Evolutionary conservation across 2,329 filamentous ascomycete genomes (phyloP).

Genomic region (Purpureocillium lavendulum): DNA sequence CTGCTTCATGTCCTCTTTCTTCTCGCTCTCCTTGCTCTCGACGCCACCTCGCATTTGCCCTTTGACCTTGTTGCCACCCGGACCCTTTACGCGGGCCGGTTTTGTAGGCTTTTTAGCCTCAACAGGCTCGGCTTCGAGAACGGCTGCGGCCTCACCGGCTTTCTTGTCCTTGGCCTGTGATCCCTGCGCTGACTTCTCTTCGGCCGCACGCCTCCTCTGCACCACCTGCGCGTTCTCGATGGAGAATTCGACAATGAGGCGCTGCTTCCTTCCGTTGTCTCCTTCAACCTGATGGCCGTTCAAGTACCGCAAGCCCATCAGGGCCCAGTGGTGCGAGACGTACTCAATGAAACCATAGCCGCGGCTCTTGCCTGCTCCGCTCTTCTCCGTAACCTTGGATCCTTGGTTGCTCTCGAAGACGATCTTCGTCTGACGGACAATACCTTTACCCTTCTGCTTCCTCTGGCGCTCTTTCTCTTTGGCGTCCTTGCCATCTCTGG

Average conservation of each 20-base stretch:
- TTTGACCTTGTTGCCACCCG: neutral
- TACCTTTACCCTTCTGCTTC: conserved; percentile 72
- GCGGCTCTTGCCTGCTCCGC: conserved; percentile 72
- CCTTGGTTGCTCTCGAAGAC: conserved; percentile 86
- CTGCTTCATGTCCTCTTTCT: conserved; percentile 42
- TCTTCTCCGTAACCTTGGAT: conserved; percentile 69
- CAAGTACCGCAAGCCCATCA: conserved; percentile 91
- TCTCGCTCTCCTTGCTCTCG: conserved; percentile 5
- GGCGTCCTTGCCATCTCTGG: conserved; percentile 72
- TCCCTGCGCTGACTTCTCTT: conserved; percentile 24
- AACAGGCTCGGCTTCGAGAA: conserved; percentile 7
- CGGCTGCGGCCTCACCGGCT: neutral
- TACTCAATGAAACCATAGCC: conserved; percentile 99
- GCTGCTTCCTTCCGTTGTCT: conserved; percentile 68
- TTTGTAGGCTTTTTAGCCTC: conserved; percentile 16
- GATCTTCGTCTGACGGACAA: conserved; percentile 90
- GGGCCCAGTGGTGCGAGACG: conserved; percentile 81
- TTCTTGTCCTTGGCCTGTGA: conserved; percentile 11
- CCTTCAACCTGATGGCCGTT: conserved; percentile 65
- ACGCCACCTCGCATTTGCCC: neutral
- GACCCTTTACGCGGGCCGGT: neutral
- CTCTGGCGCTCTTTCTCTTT: conserved; percentile 71
- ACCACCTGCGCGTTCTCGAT: conserved; percentile 98
- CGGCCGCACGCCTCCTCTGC: conserved; percentile 49
- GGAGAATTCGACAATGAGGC: conserved; percentile 91